These are phyloP conservation scores for Penicillium hordei DNA, from an alignment of 2,329 filamentous ascomycete species.

Conservation along the genomic window DNA sequence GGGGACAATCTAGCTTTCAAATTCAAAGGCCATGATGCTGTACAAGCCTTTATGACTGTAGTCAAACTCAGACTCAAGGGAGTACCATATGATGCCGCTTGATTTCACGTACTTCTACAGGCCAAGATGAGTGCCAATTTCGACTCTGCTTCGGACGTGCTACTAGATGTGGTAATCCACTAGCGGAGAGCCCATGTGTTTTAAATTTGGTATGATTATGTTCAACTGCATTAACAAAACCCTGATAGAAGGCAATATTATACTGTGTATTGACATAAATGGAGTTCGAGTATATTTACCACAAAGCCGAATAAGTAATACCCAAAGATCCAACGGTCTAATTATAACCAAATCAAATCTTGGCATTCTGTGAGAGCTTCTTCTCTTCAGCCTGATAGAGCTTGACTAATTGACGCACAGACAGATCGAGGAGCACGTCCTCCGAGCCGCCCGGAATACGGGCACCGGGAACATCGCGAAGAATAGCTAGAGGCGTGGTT, in stretches of 20 bases:
- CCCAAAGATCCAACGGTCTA: background rate
- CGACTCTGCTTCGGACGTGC: background rate
- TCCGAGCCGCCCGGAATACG: constrained; percentile 69
- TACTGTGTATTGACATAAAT: background rate
- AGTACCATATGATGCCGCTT: no score
- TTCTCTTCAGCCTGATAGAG: constrained; percentile 52
- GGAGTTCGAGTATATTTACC: background rate
- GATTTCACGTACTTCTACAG: background rate
- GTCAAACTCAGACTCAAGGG: background rate
- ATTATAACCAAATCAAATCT: constrained; percentile 23
- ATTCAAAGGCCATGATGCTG: background rate
- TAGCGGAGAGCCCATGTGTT: background rate
- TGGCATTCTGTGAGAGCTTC: constrained; percentile 31
- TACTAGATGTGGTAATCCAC: background rate
- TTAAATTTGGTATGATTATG: no score
- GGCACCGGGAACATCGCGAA: constrained; percentile 62
- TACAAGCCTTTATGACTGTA: no score
- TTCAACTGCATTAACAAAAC: no score
- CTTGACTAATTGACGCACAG: constrained; percentile 69
- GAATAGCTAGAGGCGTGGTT: constrained; percentile 52
- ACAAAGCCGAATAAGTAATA: background rate
- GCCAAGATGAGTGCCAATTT: background rate
- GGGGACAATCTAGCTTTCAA: background rate
- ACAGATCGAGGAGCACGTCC: constrained; percentile 70
- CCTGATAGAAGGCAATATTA: background rate